Base-by-base conservation (phyloP, 176 grass and related monocot species). In the Melocanna baccifera region DNA sequence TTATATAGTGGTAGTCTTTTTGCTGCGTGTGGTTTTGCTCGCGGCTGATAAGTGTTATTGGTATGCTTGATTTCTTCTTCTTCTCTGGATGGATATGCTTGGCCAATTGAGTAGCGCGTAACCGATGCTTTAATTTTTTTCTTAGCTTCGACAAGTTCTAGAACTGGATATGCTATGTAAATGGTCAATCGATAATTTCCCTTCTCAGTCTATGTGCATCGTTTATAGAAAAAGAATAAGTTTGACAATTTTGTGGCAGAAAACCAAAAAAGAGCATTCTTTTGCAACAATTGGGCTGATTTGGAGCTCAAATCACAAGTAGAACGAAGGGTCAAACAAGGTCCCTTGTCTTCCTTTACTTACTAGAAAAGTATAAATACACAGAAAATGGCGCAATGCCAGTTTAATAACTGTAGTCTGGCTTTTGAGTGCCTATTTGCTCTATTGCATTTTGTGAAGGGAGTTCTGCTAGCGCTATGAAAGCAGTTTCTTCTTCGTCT, bases 31-130 rank as follows among this genome's bases (percentile, higher is more conserved):
- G 50, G 50, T 19, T 34, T 45, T 69, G 25, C 2, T 58, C 7
- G 18, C 46, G 18, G 16, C 32, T 67, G 48, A 64, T 73, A 29
- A 43, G 4, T 42, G 12, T 69, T 53, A 18, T 15, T 57, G 7
- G 64, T 37, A 29, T 69, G 40, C 30, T 58, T 86, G 36, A 69
- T 79, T 67, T 30, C 0, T 56, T 73, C 0, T 48, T 80, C 45
- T 75, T 89, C 40, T 59, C n/a, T 73, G 25, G 13, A 46, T 69
- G 18, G 22, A 62, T 52, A 62, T 32, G 76, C 41, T 29, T 76
- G 83, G 16, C 34, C 20, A 53, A 81, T 65, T 78, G 66, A 78
- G 74, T 59, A 72, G 48, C 47, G 3, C n/a, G 68, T 67, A 73
- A 59, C 69, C 9, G 40, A 42, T 50, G 25, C 34, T 29, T 29